Conservation (phyloP, 495 filamentous ascomycete species). For the Hyphodiscus hymeniophilus region DNA sequence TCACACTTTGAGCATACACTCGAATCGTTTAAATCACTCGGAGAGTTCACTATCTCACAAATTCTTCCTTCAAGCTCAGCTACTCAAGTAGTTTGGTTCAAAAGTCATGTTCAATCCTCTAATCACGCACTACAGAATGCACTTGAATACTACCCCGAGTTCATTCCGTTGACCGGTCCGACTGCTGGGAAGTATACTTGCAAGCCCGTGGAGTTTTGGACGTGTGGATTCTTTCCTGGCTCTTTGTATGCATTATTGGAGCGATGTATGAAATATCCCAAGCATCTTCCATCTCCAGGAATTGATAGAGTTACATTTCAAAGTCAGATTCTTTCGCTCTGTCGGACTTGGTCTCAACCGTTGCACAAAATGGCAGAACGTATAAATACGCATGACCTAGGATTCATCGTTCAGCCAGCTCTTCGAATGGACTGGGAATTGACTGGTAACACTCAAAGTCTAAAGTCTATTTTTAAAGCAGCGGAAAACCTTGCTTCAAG, state of each 20-base stretch:
- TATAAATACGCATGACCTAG: constrained; percentile 36
- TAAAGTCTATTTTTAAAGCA: constrained; percentile 26
- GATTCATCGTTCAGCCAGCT: constrained; percentile 37
- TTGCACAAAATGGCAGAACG: constrained; percentile 28
- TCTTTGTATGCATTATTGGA: constrained; percentile 28
- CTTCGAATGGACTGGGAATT: constrained; percentile 32
- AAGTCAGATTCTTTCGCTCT: constrained; percentile 26
- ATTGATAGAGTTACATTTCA: not conserved
- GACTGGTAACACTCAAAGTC: constrained; percentile 25
- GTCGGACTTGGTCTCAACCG: constrained; percentile 29
- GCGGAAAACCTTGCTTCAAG: constrained; percentile 30
- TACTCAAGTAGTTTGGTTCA: no score
- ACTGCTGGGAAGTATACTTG: constrained; percentile 23
- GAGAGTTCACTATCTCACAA: no score
- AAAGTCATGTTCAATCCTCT: not conserved
- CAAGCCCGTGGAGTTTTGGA: constrained; percentile 34
- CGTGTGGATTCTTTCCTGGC: constrained; percentile 36
- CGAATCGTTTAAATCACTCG: no score
- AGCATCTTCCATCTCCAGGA: constrained; percentile 1
- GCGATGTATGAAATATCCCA: constrained; percentile 25
- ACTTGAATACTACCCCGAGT: constrained; percentile 24
- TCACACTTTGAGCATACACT: no score
- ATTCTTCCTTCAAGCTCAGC: not conserved
- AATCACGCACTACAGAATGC: constrained; percentile 10
- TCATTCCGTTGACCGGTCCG: constrained; percentile 21